These are phyloP conservation scores for Lasiodiplodia theobromae DNA, from an alignment of 2,329 filamentous ascomycete species.

Conservation along the genomic window DNA sequence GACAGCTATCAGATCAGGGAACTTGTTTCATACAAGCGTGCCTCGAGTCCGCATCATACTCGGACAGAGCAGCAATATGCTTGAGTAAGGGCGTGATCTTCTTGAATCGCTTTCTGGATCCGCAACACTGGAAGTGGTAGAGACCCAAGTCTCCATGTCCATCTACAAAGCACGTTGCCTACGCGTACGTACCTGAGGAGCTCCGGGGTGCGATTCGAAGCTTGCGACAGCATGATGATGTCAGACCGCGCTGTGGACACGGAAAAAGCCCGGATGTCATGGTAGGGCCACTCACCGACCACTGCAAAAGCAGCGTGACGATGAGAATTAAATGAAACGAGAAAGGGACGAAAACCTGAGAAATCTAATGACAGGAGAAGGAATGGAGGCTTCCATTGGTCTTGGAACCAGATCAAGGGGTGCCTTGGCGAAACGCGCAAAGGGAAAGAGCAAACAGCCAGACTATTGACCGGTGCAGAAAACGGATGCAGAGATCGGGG, in stretches of 20 bases:
- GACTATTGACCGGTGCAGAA: neutral
- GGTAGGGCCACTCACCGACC: neutral
- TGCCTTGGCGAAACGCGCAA: neutral
- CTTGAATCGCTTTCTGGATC: neutral
- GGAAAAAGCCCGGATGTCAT: constrained; percentile 8
- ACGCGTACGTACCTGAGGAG: neutral
- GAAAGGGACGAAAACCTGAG: neutral
- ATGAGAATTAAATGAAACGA: neutral
- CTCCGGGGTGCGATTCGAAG: neutral
- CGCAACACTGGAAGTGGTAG: neutral
- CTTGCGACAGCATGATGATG: constrained; percentile 19
- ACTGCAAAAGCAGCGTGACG: neutral
- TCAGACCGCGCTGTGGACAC: constrained; percentile 7
- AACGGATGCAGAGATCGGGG: neutral
- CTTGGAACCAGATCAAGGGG: neutral
- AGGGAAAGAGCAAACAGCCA: neutral
- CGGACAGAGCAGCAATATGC: constrained; percentile 14
- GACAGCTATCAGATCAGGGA: neutral
- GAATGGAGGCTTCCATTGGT: neutral
- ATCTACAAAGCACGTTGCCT: neutral
- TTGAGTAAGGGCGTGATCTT: neutral
- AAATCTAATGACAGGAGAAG: neutral
- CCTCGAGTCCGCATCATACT: constrained; percentile 19
- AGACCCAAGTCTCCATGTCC: neutral
- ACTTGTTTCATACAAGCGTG: neutral